Base-by-base conservation (phyloP, 129 eudicot species). In the Saposhnikovia divaricata region DNA sequence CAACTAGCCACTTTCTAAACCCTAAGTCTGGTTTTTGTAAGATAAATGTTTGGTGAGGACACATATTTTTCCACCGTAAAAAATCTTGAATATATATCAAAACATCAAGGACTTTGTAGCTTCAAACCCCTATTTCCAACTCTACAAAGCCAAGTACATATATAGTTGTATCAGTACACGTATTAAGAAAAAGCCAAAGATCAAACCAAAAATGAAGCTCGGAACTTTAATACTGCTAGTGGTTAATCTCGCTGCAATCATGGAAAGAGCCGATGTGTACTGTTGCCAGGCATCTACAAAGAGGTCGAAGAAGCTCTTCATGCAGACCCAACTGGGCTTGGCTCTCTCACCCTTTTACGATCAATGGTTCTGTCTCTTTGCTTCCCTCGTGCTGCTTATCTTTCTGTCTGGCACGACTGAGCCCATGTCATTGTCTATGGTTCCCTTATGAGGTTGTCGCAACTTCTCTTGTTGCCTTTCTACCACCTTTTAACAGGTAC, bases 361-460 rank as follows among this genome's bases (percentile, higher is more conserved):
- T 92, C 97, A 31, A 86, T 94, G 37, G 96, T 90, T 39, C 98
- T 90, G 85, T 89, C 93, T 4, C 31, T 85, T 13, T 92, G 96
- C 48, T 95, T 86, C 83, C 98, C 97, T 43, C 70, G 90, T 3
- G 97, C 98, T 2, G 90, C 96, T 51, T 92, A 89, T 68, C 85
- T 95, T n/a, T 88, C 98, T 10, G 85, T 83, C 40, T 87, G 88
- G 16, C 91, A 88, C 83, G 87, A 95, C 76, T 89, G 96, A 74
- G 91, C 91, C 47, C 96, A 88, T 79, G 87, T 89, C 57, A 92
- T 90, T 23, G 93, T 96, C 77, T 91, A 81, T 46, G 98, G 96
- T 31, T 93, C 98, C 31, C 90, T 94, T 77, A 89, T 94, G 12
- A 90, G 98, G 88, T 97, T 14, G 89, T 92, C 40, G 96, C 98